phyloP scores from a whole-genome alignment of 176 grass and related monocot species.

The Oryza australiensis region DNA sequence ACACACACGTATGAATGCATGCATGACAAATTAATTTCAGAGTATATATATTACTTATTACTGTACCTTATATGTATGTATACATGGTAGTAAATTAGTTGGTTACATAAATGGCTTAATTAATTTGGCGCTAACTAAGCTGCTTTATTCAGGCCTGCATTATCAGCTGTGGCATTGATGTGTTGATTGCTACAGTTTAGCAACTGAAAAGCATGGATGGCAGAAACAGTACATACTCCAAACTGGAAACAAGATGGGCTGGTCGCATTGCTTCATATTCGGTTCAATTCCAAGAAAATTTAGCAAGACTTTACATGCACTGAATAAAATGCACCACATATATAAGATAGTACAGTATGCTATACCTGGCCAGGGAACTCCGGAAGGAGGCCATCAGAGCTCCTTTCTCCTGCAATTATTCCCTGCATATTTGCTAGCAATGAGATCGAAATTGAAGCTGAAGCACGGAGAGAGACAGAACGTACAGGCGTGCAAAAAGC shows the following conservation, averaged over 20 bases:
- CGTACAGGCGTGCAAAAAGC: slow-evolving; percentile 61
- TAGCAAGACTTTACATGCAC: background rate
- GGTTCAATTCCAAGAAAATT: background rate
- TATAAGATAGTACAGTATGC: background rate
- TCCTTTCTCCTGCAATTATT: slow-evolving; percentile 43
- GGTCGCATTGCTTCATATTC: background rate
- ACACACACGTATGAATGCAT: background rate
- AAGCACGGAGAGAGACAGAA: background rate
- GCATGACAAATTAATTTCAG: background rate
- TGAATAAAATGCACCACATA: background rate
- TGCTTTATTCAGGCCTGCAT: background rate
- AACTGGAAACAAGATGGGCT: background rate
- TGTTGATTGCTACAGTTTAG: slow-evolving; percentile 4
- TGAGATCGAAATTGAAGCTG: background rate
- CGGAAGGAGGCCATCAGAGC: slow-evolving; percentile 36
- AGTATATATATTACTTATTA: too few relatives aligned
- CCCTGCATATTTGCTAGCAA: slow-evolving; percentile 32
- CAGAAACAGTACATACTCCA: background rate
- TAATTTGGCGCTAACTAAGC: background rate
- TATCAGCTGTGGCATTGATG: background rate
- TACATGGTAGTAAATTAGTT: background rate
- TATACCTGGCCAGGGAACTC: slow-evolving; percentile 62
- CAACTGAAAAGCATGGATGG: background rate
- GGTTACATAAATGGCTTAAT: background rate
- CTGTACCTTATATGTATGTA: background rate